A percentile compares a stretch with the other conserved stretches of the same genome.
Conservation (phyloP, 2,329 filamentous ascomycete genomes). For the Bipolaris bicolor region DNA sequence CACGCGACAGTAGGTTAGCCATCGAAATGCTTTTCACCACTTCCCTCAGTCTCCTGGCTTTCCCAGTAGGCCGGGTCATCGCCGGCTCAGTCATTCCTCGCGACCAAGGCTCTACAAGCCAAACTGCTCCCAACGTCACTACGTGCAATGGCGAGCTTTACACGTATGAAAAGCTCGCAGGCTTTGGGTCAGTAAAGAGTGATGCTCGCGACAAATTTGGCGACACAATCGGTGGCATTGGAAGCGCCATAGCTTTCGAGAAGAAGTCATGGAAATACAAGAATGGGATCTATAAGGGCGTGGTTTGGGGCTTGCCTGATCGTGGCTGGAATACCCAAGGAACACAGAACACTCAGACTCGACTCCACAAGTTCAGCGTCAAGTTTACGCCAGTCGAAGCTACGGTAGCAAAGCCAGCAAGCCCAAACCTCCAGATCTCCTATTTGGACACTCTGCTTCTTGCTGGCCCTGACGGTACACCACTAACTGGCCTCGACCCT, state of each 20-base stretch:
- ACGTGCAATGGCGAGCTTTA: constrained; percentile 67
- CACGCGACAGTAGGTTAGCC: constrained; percentile 20
- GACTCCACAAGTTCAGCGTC: constrained; percentile 71
- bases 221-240: constrained; percentile 72
- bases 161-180: constrained; percentile 70
- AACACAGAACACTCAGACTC: constrained; percentile 70
- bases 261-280: constrained; percentile 62
- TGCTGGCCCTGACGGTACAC: constrained; percentile 66
- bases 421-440: constrained; percentile 65
- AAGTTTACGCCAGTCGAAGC: constrained; percentile 63
- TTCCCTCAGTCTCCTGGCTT: constrained; percentile 24
- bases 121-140: constrained; percentile 39
- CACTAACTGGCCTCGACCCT: constrained; percentile 55
- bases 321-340: constrained; percentile 75
- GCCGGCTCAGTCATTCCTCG: constrained; percentile 24
- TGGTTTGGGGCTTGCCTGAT: constrained; percentile 69
- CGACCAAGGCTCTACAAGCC: neutral
- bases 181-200: constrained; percentile 66
- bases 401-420: constrained; percentile 59
- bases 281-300: constrained; percentile 61
- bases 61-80: constrained; percentile 22
- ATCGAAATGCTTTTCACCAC: constrained; percentile 29
- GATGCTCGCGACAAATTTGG: constrained; percentile 69
- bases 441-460: constrained; percentile 71
- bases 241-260: constrained; percentile 69